phyloP scores from a whole-genome alignment of 2,329 filamentous ascomycete species.

The Aotearoamyces nothofagi region DNA sequence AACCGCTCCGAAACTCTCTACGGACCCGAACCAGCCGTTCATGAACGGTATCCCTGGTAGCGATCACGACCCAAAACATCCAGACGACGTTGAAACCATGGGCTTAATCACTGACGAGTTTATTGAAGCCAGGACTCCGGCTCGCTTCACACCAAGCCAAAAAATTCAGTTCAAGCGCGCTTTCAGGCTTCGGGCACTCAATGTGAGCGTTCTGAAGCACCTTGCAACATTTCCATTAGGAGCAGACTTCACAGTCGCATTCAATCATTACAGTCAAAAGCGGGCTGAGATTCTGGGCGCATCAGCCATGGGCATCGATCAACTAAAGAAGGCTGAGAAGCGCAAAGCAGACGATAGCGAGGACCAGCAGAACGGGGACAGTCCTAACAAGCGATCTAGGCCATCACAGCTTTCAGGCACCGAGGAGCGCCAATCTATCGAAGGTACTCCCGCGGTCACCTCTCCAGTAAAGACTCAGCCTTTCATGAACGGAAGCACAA shows the following conservation, averaged over 20 bases:
- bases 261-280: slow-evolving; percentile 7
- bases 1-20: too few species aligned
- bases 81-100: too few species aligned
- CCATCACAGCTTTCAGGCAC: too few species aligned
- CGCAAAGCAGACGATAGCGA: slow-evolving; percentile 10
- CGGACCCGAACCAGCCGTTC: too few species aligned
- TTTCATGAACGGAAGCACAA: slow-evolving; percentile 3
- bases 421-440: too few species aligned
- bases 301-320: slow-evolving; percentile 1
- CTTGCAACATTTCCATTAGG: slow-evolving; percentile 7
- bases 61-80: too few species aligned
- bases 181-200: slow-evolving; percentile 16
- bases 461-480: slow-evolving; percentile 3
- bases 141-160: slow-evolving; percentile 9
- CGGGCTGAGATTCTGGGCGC: slow-evolving; percentile 7
- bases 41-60: too few species aligned
- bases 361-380: slow-evolving; percentile 10
- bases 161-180: slow-evolving; percentile 11
- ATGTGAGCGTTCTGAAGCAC: slow-evolving; percentile 12
- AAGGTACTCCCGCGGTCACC: not conserved
- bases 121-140: slow-evolving; percentile 10
- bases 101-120: too few species aligned
- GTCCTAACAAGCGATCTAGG: slow-evolving; percentile 11
- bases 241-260: slow-evolving; percentile 2
- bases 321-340: slow-evolving; percentile 5